Percentiles rank a stretch among this genome's conserved stretches.
These are phyloP conservation scores for Trichophaea hybrida DNA, from an alignment of 2,329 filamentous ascomycete species.

Conservation along the genomic window DNA sequence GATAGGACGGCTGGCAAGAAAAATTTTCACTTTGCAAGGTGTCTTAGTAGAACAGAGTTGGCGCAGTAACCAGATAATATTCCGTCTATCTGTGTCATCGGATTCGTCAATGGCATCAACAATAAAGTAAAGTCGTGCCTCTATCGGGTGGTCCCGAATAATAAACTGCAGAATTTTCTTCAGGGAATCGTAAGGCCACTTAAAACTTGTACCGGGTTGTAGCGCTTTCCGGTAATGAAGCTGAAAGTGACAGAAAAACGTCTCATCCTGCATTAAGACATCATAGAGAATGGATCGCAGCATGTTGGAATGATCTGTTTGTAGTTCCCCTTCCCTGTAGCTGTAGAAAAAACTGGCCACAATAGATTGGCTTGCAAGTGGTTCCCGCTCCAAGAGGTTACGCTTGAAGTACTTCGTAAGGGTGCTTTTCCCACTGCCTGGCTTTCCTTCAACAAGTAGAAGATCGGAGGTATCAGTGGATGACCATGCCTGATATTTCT, in stretches of 20 bases:
- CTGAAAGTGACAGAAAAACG: constrained; percentile 4
- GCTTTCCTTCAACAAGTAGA: not conserved
- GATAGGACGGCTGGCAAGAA: too few relatives aligned
- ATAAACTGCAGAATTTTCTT: not conserved
- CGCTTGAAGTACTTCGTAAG: too few relatives aligned
- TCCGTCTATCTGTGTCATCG: not conserved
- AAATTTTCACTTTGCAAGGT: not conserved
- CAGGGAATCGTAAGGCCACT: not conserved
- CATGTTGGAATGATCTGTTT: constrained; percentile 2
- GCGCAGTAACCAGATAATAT: not conserved
- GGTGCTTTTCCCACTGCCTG: not conserved
- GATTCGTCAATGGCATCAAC: constrained; percentile 4
- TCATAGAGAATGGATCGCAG: not conserved
- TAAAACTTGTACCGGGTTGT: not conserved
- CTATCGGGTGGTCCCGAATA: not conserved
- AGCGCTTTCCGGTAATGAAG: not conserved
- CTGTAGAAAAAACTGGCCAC: constrained; percentile 4
- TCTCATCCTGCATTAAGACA: not conserved
- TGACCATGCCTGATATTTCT: not conserved
- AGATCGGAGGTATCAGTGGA: not conserved
- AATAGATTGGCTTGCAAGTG: not conserved
- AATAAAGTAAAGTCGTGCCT: not conserved
- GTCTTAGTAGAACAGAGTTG: not conserved
- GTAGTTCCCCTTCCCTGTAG: not conserved
- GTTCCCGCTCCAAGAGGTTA: too few relatives aligned